Evolutionary conservation across 148 eudicot genomes (phyloP).

Genomic region (Beta vulgaris): DNA sequence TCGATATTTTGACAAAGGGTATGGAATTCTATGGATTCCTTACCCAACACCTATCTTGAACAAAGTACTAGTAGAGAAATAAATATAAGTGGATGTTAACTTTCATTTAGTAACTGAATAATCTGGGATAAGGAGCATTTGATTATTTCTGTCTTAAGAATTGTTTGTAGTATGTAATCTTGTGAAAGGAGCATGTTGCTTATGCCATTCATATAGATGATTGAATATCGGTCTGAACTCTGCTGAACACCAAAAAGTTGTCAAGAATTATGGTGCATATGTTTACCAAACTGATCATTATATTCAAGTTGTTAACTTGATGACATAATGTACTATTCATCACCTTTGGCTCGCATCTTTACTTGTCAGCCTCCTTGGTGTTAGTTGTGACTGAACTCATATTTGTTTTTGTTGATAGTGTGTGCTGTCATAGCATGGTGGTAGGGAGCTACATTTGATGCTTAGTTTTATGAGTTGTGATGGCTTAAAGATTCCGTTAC

Average conservation of each 20-base stretch:
- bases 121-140: background rate
- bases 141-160: background rate
- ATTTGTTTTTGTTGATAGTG: background rate
- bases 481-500: background rate
- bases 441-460: background rate
- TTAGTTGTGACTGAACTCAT: background rate
- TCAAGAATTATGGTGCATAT: background rate
- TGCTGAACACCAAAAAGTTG: background rate
- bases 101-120: no score
- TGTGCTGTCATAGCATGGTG: background rate
- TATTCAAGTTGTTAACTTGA: background rate
- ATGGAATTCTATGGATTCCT: no score
- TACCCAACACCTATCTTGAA: no score
- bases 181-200: background rate
- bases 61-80: no score
- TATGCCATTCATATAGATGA: background rate
- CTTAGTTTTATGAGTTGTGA: background rate
- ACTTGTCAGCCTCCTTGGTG: no score
- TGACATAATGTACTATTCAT: background rate
- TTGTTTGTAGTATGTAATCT: no score
- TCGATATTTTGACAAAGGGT: no score
- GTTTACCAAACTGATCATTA: background rate
- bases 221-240: background rate
- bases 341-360: background rate
- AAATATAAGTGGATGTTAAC: no score